phyloP scores from a whole-genome alignment of 306 rosid species.

The Rubus idaeus region DNA sequence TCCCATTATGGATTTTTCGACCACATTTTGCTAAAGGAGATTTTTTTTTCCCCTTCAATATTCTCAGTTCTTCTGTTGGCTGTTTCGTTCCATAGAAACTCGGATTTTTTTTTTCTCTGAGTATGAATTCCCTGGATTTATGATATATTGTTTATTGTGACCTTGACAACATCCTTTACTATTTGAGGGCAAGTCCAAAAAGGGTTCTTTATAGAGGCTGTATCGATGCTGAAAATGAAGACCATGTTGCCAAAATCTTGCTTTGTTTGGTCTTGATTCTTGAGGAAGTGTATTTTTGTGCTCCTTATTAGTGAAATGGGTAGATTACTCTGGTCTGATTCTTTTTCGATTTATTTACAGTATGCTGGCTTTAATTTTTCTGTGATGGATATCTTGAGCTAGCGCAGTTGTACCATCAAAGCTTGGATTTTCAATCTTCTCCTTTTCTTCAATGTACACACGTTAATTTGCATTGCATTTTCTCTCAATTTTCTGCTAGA shows the following conservation, averaged over 20 bases:
- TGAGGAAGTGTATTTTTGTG: neutral
- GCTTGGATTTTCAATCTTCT: neutral
- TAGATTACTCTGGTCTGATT: constrained; percentile 22
- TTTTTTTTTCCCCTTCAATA: neutral
- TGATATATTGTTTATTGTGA: neutral
- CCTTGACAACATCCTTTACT: constrained; percentile 12
- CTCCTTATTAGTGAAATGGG: constrained; percentile 22
- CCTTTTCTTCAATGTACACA: neutral
- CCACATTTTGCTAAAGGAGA: neutral
- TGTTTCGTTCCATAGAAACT: neutral
- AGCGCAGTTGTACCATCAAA: neutral
- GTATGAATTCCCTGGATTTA: constrained; percentile 5
- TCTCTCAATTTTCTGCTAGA: neutral
- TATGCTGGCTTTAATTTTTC: constrained; percentile 5
- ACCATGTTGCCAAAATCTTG: constrained; percentile 1
- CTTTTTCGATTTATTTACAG: constrained; percentile 7
- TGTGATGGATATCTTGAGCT: constrained; percentile 2
- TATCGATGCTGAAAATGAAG: neutral
- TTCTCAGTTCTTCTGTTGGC: neutral
- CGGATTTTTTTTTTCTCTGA: neutral
- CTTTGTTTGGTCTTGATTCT: constrained; percentile 14
- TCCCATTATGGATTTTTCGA: neutral
- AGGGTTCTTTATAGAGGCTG: constrained; percentile 27
- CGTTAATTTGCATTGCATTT: neutral
- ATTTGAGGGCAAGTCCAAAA: neutral